A percentile compares a stretch with the other conserved stretches of the same genome.
phyloP scores from a whole-genome alignment of 2,329 filamentous ascomycete species.

The Clarireedia homoeocarpa region DNA sequence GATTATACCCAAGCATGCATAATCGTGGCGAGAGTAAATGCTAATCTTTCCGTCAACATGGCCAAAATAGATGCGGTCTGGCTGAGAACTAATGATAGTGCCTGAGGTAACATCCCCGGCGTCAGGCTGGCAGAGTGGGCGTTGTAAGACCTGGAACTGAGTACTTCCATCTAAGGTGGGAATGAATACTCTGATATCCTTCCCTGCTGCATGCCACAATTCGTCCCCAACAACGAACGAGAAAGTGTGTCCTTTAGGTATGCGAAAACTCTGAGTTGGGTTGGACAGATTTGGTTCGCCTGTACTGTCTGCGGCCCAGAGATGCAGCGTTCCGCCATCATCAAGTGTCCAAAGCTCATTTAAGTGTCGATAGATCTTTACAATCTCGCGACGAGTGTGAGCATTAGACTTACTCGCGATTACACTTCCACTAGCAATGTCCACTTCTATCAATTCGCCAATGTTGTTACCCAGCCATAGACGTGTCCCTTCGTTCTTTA shows the following conservation, averaged over 20 bases:
- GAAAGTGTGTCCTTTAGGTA: conserved; percentile 77
- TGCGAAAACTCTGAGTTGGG: conserved; percentile 64
- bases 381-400: conserved; percentile 71
- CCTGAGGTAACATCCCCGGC: conserved; percentile 85
- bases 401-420: conserved; percentile 60
- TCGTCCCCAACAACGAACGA: conserved; percentile 80
- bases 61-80: conserved; percentile 78
- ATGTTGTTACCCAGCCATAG: conserved; percentile 87
- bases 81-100: conserved; percentile 63
- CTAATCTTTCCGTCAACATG: conserved; percentile 91
- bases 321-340: conserved; percentile 74
- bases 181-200: conserved; percentile 76
- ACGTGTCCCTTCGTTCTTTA: conserved; percentile 71
- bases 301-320: conserved; percentile 73
- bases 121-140: conserved; percentile 61
- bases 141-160: conserved; percentile 67
- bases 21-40: conserved; percentile 73
- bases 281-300: conserved; percentile 68
- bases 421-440: conserved; percentile 66
- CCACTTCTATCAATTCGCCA: conserved; percentile 84
- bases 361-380: conserved; percentile 77
- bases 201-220: conserved; percentile 82
- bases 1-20: conserved; percentile 68
- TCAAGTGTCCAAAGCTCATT: conserved; percentile 94
- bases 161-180: conserved; percentile 60